phyloP scores from a whole-genome alignment of 2,329 filamentous ascomycete species.

The Knoxdaviesia proteae region DNA sequence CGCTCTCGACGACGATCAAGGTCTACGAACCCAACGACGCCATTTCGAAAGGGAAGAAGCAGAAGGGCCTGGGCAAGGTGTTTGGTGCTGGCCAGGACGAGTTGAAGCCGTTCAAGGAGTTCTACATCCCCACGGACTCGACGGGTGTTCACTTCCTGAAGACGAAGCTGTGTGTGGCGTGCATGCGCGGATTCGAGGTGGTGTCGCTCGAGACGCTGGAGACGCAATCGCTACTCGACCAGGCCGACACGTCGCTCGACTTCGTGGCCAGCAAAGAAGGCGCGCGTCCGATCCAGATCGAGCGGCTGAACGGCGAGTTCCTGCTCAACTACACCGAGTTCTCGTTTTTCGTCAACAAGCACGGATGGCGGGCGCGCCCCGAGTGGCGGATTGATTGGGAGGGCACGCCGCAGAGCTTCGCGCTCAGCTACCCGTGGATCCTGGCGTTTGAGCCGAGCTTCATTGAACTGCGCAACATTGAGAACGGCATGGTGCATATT shows the following conservation, averaged over 20 bases:
- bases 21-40: conserved; percentile 97
- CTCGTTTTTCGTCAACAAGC: conserved; percentile 97
- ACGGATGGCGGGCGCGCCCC: conserved; percentile 86
- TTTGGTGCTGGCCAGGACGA: conserved; percentile 85
- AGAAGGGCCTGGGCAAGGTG: conserved; percentile 89
- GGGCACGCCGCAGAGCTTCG: conserved; percentile 77
- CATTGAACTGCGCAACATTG: conserved; percentile 88
- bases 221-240: conserved; percentile 87
- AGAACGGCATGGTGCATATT: conserved; percentile 86
- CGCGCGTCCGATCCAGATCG: conserved; percentile 89
- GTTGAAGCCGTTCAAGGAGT: conserved; percentile 93
- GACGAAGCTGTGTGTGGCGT: conserved; percentile 90
- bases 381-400: conserved; percentile 99
- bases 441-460: conserved; percentile 94
- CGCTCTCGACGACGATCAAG: conserved; percentile 88
- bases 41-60: conserved; percentile 83
- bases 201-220: conserved; percentile 95
- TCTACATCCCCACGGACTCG: conserved; percentile 97
- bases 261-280: conserved; percentile 89
- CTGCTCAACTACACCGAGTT: conserved; percentile 96
- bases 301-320: conserved; percentile 92
- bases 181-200: conserved; percentile 88
- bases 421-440: conserved; percentile 90
- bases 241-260: conserved; percentile 92
- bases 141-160: conserved; percentile 95